Evolutionary conservation across 2,329 filamentous ascomycete species (phyloP).

Genomic region (Albifimbria verrucaria): DNA sequence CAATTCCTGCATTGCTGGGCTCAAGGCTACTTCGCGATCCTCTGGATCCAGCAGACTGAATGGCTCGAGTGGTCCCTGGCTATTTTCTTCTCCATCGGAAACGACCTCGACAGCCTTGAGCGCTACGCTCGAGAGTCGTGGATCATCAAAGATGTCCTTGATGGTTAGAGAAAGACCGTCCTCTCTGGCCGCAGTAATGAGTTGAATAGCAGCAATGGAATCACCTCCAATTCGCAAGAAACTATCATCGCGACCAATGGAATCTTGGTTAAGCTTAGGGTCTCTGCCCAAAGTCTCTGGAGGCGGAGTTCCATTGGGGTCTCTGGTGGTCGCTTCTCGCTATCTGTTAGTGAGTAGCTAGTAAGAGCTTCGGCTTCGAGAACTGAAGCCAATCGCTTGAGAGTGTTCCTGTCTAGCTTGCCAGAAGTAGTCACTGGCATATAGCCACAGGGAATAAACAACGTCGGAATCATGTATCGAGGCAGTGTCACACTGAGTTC

Average conservation of each 20-base stretch:
- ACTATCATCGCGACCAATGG: slow-evolving; percentile 28
- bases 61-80: background rate
- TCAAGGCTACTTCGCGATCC: background rate
- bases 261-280: slow-evolving; percentile 22
- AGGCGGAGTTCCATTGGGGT: slow-evolving; percentile 31
- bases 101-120: background rate
- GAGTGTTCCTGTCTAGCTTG: slow-evolving; percentile 12
- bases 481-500: slow-evolving; percentile 13
- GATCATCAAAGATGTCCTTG: slow-evolving; percentile 35
- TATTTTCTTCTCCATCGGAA: no score
- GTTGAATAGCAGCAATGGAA: slow-evolving; percentile 42
- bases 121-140: slow-evolving; percentile 26
- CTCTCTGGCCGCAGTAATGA: slow-evolving; percentile 35
- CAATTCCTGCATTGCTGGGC: background rate
- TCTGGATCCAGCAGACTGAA: background rate
- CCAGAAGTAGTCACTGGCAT: slow-evolving; percentile 14
- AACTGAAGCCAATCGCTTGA: background rate
- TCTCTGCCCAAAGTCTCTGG: slow-evolving; percentile 29
- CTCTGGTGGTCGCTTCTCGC: slow-evolving; percentile 15
- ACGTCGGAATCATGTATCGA: slow-evolving; percentile 12
- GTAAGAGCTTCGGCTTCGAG: slow-evolving; percentile 6
- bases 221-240: slow-evolving; percentile 43
- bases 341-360: background rate
- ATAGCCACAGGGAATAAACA: slow-evolving; percentile 6
- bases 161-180: slow-evolving; percentile 34